Conservation (phyloP, 1,284 basidiomycete species). For the Puccinia sorghi region DNA sequence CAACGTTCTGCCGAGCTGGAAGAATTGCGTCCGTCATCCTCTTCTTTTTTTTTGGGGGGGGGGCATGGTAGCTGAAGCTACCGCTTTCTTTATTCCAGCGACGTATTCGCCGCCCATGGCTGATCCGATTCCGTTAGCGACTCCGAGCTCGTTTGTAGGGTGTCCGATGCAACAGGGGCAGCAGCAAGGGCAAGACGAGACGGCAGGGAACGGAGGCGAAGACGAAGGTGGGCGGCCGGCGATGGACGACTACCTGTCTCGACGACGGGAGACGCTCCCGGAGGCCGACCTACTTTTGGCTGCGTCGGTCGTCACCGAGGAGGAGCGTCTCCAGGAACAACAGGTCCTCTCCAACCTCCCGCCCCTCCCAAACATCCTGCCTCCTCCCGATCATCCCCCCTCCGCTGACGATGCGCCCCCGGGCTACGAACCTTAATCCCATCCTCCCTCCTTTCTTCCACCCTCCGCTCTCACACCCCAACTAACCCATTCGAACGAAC, state of each 20-base stretch:
- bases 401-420: no score
- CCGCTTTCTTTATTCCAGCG: neutral
- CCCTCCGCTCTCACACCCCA: no score
- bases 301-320: constrained; percentile 2
- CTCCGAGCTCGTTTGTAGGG: neutral
- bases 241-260: neutral
- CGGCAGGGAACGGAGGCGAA: no score
- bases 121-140: neutral
- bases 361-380: no score
- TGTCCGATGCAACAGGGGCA: no score
- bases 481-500: no score
- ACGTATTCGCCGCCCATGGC: constrained; percentile 23
- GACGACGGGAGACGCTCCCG: constrained; percentile 20
- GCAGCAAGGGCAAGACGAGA: no score
- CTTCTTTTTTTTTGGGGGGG: neutral
- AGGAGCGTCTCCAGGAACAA: constrained; percentile 17
- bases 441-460: no score
- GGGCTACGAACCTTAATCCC: no score
- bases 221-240: no score
- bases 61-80: neutral
- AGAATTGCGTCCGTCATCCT: constrained; percentile 26
- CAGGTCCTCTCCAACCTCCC: no score
- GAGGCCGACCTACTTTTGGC: constrained; percentile 25
- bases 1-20: constrained; percentile 24
- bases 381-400: no score